Evolutionary conservation across 352 stramenopile genomes (phyloP), one percentile per base, ranked within the genome.

Genomic region (Pythium monospermum): DNA sequence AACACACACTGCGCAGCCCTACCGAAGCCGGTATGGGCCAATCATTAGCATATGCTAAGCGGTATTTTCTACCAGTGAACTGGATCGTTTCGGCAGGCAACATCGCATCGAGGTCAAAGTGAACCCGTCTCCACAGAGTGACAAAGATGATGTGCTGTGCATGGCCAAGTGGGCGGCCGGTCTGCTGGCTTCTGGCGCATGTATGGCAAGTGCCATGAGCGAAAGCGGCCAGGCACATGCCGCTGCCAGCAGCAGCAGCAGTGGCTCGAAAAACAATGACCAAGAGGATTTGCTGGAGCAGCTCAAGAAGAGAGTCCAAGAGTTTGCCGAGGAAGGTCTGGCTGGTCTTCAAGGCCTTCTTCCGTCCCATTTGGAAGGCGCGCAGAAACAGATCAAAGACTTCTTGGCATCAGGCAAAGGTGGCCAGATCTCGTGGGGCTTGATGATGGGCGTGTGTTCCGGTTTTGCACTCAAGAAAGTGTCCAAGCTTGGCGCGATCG

Each of bases 381-480:
- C 78, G 4, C 66, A 85, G 40, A 68, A 72, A 59, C 56, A 83
- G 11, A 50, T 85, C 36, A 69, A 83, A 21, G 70, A 81, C 32
- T 89, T 88, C 26, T 38, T 89, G 25, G 64, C 58, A 46, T 86
- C 76, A 6, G 80, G 78, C 37, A 83, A 83, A 56, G 71, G 64
- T 22, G 78, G 75, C 0, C 85, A 96, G 55, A 64, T 98, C 45
- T 90, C 84, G 0, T 94, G 92, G 77, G 92, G 91, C 8, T 89
- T 92, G 31, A 65, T 89, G 23, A 86, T 97, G 68, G 93, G 93
- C 47, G 89, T 83, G 32, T 97, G 87, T 68, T 90, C 83, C 6
- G 93, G 88, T 19, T 88, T 92, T 39, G 83, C 92, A 27, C 57
- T 96, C 3, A 96, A 96, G 54, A 96, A 97, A 55, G 62, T 97